Evolutionary conservation across 768 basidiomycete genomes (phyloP).

Genomic region (Lepiota brunneoincarnata): DNA sequence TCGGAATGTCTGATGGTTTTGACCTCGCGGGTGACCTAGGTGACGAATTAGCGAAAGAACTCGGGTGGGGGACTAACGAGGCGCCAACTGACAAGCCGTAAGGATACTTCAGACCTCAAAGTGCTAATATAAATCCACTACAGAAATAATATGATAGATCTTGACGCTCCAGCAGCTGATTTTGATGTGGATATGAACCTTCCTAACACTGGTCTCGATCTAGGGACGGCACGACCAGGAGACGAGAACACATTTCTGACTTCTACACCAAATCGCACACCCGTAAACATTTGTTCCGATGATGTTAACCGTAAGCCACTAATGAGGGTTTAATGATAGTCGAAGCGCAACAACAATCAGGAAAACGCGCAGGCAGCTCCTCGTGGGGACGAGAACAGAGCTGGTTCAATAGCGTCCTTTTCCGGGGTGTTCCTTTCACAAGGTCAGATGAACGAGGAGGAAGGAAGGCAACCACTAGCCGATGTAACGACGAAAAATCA

Average conservation of each 20-base stretch:
- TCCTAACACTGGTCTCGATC: neutral
- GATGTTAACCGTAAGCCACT: neutral
- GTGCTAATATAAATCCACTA: neutral
- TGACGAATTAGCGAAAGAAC: conserved; percentile 72
- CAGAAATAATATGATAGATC: neutral
- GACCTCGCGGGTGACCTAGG: conserved; percentile 62
- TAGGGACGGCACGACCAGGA: neutral
- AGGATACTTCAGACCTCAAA: neutral
- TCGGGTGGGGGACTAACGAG: conserved; percentile 55
- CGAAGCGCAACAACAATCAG: neutral
- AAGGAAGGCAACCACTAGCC: conserved; percentile 23
- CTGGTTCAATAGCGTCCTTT: conserved; percentile 32
- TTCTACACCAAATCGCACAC: neutral
- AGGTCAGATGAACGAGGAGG: conserved; percentile 19
- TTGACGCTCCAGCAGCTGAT: neutral
- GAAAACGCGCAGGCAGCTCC: neutral
- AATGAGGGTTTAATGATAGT: neutral
- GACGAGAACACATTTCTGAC: neutral
- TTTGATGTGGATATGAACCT: neutral
- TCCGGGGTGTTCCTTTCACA: conserved; percentile 40
- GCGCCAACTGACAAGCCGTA: neutral
- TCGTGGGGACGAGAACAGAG: conserved; percentile 7
- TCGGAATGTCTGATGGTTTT: conserved; percentile 49
- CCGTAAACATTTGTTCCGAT: neutral
- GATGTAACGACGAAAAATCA: conserved; percentile 27